Percentiles rank a stretch among this genome's conserved stretches.
These are phyloP conservation scores for Stevia rebaudiana DNA, from an alignment of 140 eudicot genomes.

Conservation along the genomic window DNA sequence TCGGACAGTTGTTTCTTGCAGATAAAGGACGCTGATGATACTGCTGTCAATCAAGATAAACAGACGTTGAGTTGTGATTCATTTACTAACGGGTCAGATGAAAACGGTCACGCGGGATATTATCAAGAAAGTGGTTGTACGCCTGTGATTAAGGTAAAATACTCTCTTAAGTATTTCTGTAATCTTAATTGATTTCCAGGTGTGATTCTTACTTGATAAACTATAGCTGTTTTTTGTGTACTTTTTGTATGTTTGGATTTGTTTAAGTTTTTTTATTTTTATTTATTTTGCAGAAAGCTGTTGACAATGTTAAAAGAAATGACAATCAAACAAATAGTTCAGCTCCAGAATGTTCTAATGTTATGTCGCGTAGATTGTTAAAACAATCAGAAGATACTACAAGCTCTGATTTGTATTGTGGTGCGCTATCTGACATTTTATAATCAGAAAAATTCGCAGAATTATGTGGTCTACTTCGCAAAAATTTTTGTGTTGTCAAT, in stretches of 20 bases:
- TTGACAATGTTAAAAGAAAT: constrained; percentile 30
- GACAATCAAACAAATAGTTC: constrained; percentile 29
- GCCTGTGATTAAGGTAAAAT: constrained; percentile 37
- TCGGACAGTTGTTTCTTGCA: constrained; percentile 28
- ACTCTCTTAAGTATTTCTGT: not conserved
- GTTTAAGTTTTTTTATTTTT: constrained; percentile 11
- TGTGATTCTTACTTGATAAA: not conserved
- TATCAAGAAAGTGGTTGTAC: constrained; percentile 30
- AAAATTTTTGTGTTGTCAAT: constrained; percentile 55
- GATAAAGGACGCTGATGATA: constrained; percentile 29
- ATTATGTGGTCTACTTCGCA: constrained; percentile 48
- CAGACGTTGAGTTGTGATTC: constrained; percentile 33
- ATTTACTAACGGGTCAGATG: constrained; percentile 27
- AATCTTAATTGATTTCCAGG: not conserved
- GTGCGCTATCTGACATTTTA: constrained; percentile 43
- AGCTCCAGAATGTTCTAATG: constrained; percentile 19
- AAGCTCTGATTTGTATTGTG: constrained; percentile 41
- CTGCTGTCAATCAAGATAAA: constrained; percentile 30
- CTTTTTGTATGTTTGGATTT: not conserved
- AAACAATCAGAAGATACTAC: constrained; percentile 29
- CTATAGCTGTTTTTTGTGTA: not conserved
- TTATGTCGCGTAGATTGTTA: constrained; percentile 31
- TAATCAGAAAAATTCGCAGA: constrained; percentile 63
- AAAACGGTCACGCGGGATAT: constrained; percentile 22
- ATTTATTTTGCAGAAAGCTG: constrained; percentile 41